Conservation (phyloP, 768 basidiomycete species). For the Glaciozyma martinii region DNA sequence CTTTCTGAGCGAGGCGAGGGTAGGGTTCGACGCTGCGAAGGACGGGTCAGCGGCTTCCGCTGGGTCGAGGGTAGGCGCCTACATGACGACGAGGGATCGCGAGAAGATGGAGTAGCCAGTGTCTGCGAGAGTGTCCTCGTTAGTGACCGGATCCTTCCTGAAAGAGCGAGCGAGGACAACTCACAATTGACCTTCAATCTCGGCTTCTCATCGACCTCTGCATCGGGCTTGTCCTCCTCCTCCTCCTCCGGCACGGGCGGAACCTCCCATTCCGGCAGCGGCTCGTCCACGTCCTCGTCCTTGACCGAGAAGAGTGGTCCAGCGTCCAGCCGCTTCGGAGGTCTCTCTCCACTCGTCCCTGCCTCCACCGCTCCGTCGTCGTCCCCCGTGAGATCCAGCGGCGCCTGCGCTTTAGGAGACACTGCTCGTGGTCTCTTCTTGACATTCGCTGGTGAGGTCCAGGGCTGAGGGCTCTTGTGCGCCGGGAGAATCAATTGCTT, state of each 20-base stretch:
- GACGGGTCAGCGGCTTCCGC: too few relatives aligned
- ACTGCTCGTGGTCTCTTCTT: neutral
- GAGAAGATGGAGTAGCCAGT: slow-evolving; percentile 23
- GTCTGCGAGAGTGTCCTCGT: neutral
- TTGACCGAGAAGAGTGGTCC: slow-evolving; percentile 10
- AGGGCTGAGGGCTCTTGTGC: neutral
- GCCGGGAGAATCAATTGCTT: slow-evolving; percentile 7
- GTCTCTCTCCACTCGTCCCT: neutral
- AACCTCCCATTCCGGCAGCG: neutral
- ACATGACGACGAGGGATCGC: slow-evolving; percentile 29
- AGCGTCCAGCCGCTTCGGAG: neutral
- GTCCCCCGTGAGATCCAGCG: neutral
- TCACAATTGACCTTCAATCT: slow-evolving; percentile 20
- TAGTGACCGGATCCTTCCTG: neutral
- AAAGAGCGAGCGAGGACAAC: neutral
- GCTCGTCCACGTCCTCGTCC: slow-evolving; percentile 18
- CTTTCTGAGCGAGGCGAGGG: slow-evolving; percentile 3
- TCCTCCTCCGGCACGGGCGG: neutral
- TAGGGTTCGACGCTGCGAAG: slow-evolving; percentile 26
- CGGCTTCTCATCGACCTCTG: slow-evolving; percentile 25
- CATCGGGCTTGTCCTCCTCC: slow-evolving; percentile 9
- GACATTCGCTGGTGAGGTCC: neutral
- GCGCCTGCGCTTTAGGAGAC: neutral
- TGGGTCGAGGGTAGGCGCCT: neutral
- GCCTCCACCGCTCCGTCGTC: neutral